Evolutionary conservation across 2,329 filamentous ascomycete species (phyloP).

Genomic region (Clonostachys rhizophaga): DNA sequence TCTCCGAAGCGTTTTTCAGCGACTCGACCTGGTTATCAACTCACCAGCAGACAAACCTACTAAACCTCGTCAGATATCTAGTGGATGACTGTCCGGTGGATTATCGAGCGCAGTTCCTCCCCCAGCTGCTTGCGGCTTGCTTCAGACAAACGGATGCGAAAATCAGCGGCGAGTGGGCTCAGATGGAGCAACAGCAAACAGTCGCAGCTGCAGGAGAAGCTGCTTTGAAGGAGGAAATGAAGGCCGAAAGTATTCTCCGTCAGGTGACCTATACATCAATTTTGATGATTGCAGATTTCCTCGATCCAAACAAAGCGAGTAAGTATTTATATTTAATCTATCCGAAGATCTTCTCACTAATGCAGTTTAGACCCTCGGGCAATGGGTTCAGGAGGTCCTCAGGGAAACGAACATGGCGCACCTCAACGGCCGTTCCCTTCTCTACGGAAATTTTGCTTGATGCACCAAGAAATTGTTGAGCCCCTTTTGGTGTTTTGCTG

Average conservation of each 20-base stretch:
- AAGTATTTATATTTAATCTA: conserved; percentile 20
- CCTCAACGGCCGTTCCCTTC: conserved; percentile 41
- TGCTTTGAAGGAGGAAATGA: conserved; percentile 90
- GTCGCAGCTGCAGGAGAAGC: conserved; percentile 68
- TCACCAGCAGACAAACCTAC: conserved; percentile 89
- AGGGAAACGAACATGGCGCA: conserved; percentile 11
- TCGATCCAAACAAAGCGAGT: conserved; percentile 71
- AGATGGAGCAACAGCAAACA: conserved; percentile 60
- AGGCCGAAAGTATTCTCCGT: conserved; percentile 89
- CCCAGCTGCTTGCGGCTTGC: conserved; percentile 74
- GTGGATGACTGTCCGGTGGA: conserved; percentile 88
- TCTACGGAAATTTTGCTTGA: conserved; percentile 79
- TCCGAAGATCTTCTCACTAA: neutral
- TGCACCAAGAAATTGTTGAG: conserved; percentile 73
- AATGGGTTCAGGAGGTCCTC: conserved; percentile 7
- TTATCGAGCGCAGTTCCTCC: conserved; percentile 74
- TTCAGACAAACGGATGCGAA: conserved; percentile 86
- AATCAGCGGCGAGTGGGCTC: conserved; percentile 82
- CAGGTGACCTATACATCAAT: conserved; percentile 91
- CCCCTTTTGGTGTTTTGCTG: conserved; percentile 89
- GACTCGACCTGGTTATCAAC: conserved; percentile 80
- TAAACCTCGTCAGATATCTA: conserved; percentile 82
- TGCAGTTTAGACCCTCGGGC: conserved; percentile 20
- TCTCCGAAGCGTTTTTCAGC: conserved; percentile 79
- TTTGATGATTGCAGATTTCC: conserved; percentile 82